A percentile compares a stretch with the other conserved stretches of the same genome.
phyloP scores from a whole-genome alignment of 2,329 filamentous ascomycete species.

The Phialophora expanda region DNA sequence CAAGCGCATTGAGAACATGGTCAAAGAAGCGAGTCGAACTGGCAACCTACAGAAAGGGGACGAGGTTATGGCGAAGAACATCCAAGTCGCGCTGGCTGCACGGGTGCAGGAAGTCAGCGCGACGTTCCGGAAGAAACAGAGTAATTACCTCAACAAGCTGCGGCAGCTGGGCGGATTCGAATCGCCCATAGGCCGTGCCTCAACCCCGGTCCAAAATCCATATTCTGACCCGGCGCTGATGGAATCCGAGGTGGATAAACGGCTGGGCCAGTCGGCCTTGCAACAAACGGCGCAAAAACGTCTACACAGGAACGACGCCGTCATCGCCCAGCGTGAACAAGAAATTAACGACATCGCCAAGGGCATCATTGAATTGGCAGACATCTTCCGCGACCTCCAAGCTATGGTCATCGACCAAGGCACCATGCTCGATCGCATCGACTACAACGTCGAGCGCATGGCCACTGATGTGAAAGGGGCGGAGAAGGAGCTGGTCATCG shows the following conservation, averaged over 20 bases:
- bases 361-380: conserved; percentile 94
- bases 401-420: conserved; percentile 93
- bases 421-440: conserved; percentile 89
- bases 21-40: conserved; percentile 75
- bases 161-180: conserved; percentile 71
- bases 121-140: conserved; percentile 94
- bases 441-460: conserved; percentile 98
- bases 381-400: conserved; percentile 95
- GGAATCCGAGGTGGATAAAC: conserved; percentile 92
- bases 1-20: conserved; percentile 84
- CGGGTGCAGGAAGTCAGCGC: conserved; percentile 91
- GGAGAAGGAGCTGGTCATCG: conserved; percentile 78
- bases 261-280: conserved; percentile 86
- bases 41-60: conserved; percentile 77
- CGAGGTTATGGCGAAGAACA: conserved; percentile 94
- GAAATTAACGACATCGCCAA: conserved; percentile 98
- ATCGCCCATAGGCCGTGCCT: conserved; percentile 51
- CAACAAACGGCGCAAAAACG: conserved; percentile 72
- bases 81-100: conserved; percentile 87
- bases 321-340: conserved; percentile 87
- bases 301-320: conserved; percentile 74
- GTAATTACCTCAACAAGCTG: conserved; percentile 89
- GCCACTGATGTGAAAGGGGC: conserved; percentile 89
- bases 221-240: conserved; percentile 86
- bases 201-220: conserved; percentile 61